Evolutionary conservation across 2,329 filamentous ascomycete genomes (phyloP), one percentile per base, ranked within the genome.

Genomic region (Aureobasidium leucospermi): DNA sequence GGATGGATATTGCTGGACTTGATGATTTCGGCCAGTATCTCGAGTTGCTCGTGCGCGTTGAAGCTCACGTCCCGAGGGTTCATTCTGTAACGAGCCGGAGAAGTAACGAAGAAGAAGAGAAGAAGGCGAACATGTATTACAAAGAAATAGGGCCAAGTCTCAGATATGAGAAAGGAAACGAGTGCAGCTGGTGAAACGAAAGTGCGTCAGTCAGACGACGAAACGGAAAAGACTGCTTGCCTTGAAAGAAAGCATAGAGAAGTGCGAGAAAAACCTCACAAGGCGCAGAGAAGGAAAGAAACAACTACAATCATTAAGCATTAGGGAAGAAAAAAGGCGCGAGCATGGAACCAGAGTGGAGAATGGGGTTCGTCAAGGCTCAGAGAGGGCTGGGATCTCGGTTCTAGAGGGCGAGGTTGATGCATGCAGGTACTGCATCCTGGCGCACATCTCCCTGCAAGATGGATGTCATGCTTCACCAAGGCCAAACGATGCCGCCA

Each of bases 21-120:
- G 64, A 82, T 71, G 63, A 79, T 76, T 67, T 82, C 79, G 65
- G 79, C 75, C 63, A 82, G 74, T 60, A 82, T 68, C 48, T 70
- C 68, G 61, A 72, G 69, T 70, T 73, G 63, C 52, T 58, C 55
- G 32, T 58, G 55, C 36, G 42, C 42, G 23, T 58, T 58, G 2
- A 58, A 48, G 55, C 36, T 58, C 55, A 32, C 32, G 23, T 58
- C 55, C 43, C 55, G 55, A 47, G 55, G 43, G 55, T 58, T 48
- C 55, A 58, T 58, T 48, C 55, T 58, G 55, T 48, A 32, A 58
- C 55, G 36, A 48, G 55, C 42, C 55, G 32, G 55, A 48, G 43
- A 48, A 48, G 43, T 48, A 32, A 58, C 43, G 23, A 48, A 46
- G 55, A 48, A 58, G 55, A 58, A 58, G 43, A 41, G 55, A 58